Evolutionary conservation across 345 rosid species (phyloP).

Genomic region (Gossypium anomalum): DNA sequence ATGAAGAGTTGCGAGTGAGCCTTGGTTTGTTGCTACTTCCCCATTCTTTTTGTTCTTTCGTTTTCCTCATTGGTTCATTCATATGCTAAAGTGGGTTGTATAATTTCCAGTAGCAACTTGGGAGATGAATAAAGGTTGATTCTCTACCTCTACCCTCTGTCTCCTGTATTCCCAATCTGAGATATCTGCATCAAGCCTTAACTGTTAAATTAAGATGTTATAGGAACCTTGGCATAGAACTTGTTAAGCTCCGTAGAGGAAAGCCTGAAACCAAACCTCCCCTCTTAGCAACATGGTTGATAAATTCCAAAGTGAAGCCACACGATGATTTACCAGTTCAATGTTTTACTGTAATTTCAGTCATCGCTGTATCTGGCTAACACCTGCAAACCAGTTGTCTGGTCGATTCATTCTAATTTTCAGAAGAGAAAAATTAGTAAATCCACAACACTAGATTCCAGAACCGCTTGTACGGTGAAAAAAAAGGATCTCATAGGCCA

Average conservation of each 20-base stretch:
- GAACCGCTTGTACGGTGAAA: background rate
- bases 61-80: slow-evolving; percentile 7
- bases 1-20: background rate
- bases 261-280: too few relatives aligned
- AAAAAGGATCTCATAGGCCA: too few relatives aligned
- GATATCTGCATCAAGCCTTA: too few relatives aligned
- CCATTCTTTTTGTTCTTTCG: background rate
- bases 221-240: too few relatives aligned
- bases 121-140: slow-evolving; percentile 19
- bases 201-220: too few relatives aligned
- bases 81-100: background rate
- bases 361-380: too few relatives aligned
- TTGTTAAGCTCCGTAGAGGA: too few relatives aligned
- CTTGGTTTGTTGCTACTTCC: background rate
- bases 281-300: too few relatives aligned
- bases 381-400: background rate
- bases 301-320: too few relatives aligned
- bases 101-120: slow-evolving; percentile 1
- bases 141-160: background rate
- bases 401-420: background rate
- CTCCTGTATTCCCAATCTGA: background rate
- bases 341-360: too few relatives aligned
- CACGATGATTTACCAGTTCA: too few relatives aligned
- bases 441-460: background rate
- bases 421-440: background rate